phyloP scores from a whole-genome alignment of 169 alveolate genomes.

The Cryptosporidium canis region DNA sequence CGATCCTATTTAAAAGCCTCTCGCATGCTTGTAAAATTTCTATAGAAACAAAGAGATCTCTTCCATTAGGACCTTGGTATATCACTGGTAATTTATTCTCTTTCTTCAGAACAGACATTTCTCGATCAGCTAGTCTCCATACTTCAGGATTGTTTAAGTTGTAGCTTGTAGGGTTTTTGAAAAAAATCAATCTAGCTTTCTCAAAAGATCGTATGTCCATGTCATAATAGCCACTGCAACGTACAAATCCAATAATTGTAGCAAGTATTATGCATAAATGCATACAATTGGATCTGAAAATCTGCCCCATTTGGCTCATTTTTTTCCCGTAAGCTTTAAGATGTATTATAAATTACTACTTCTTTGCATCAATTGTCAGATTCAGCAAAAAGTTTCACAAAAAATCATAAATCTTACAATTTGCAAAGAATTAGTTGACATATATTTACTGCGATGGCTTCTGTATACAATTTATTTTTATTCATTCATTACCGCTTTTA shows the following conservation, averaged over 20 bases:
- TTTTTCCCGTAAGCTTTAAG: not conserved
- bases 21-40: constrained; percentile 62
- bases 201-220: constrained; percentile 34
- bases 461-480: not conserved
- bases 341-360: not conserved
- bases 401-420: not conserved
- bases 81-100: not conserved
- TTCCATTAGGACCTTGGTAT: not conserved
- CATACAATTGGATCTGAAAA: not conserved
- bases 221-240: not conserved
- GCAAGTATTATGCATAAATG: not conserved
- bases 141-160: not conserved
- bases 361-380: not conserved
- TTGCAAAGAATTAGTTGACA: not conserved
- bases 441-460: not conserved
- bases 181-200: constrained; percentile 30
- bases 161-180: not conserved
- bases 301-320: not conserved
- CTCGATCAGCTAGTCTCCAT: constrained; percentile 64
- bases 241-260: not conserved
- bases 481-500: constrained; percentile 32
- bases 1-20: constrained; percentile 38
- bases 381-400: not conserved
- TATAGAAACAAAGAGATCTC: constrained; percentile 41
- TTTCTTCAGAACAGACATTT: not conserved